Evolutionary conservation across 2,329 filamentous ascomycete genomes (phyloP).

Genomic region (Colletotrichum sp.): DNA sequence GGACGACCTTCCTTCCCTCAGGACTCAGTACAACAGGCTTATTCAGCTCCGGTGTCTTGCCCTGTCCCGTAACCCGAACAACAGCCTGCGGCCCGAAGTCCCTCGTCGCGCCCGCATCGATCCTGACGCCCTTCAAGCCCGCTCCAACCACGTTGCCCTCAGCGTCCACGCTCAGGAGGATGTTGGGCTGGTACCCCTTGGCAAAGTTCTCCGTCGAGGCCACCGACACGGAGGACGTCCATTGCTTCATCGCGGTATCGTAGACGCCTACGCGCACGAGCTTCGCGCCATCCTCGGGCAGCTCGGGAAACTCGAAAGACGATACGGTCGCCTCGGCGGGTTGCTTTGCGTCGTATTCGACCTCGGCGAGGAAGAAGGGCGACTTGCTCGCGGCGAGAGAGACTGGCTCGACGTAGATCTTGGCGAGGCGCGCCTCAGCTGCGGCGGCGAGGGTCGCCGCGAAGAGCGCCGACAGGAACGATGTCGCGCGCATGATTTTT

Average conservation of each 20-base stretch:
- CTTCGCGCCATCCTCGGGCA: constrained; percentile 43
- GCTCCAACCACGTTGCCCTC: constrained; percentile 53
- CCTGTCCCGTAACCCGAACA: constrained; percentile 51
- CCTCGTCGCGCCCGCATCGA: constrained; percentile 69
- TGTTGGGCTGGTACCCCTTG: constrained; percentile 65
- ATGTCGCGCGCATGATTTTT: constrained; percentile 45
- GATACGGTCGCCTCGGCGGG: constrained; percentile 50
- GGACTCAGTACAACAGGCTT: constrained; percentile 66
- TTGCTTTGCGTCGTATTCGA: constrained; percentile 57
- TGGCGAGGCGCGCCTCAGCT: constrained; percentile 48
- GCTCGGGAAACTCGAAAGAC: constrained; percentile 62
- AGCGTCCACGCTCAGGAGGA: constrained; percentile 57
- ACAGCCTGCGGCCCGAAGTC: constrained; percentile 68
- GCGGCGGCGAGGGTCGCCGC: constrained; percentile 44
- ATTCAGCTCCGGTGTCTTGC: constrained; percentile 65
- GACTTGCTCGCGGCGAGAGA: constrained; percentile 31
- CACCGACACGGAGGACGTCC: constrained; percentile 62
- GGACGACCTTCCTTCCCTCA: constrained; percentile 62
- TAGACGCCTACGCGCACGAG: constrained; percentile 65
- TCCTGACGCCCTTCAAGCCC: constrained; percentile 57
- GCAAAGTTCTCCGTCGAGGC: constrained; percentile 61
- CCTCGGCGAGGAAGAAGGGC: constrained; percentile 57
- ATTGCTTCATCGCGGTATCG: constrained; percentile 49
- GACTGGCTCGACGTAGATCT: constrained; percentile 62
- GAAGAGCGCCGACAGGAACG: constrained; percentile 47